Evolutionary conservation across 768 basidiomycete species (phyloP), one percentile per base, ranked within the genome.

Genomic region (Trametopsis cervina): DNA sequence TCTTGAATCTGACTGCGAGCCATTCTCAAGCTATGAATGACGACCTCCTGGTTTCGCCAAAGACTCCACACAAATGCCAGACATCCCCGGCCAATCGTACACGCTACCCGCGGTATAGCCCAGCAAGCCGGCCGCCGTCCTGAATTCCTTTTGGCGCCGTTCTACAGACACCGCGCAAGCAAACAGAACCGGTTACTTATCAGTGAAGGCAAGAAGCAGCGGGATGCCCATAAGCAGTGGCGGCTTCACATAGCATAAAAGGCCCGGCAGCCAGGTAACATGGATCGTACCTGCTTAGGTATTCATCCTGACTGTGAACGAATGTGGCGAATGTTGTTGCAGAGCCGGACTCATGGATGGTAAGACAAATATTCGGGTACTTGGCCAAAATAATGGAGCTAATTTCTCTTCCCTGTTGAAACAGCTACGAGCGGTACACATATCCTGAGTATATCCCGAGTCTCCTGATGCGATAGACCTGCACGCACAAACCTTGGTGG

Each of bases 231-330:
- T 47, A 47, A 39, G 22, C 33, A 39, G 37, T 22, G 21, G 20
- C 13, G 40, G 39, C 38, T 39, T 47, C 46, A 47, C 46, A 47
- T 37, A 39, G 13, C 26, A 21, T 40, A 41, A 40, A 40, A 26
- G 46, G 22, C 4, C 46, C 46, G 46, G 33, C 25, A 21, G 17
- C 23, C 38, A 40, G 46, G 46, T 47, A 47, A 47, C 46, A 39
- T 22, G 22, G 18, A 21, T 20, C 24, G 46, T 24, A 33, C 40
- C n/a, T 40, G n/a, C 39, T 40, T 40, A n/a, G 15, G 39, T 22
- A 9, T 7, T 18, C 18, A 35, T 15, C 29, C 29, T 33, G 29
- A 15, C 29, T 7, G 29, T 33, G 29, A 7, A 33, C 29, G 29
- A 33, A 7, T 33, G 29, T 33, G 29, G 29, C 9, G 29, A 33